Percentiles rank a stretch among this genome's conserved stretches.
phyloP scores from a whole-genome alignment of 495 filamentous ascomycete species.

The Penicillium dipodomyicola region DNA sequence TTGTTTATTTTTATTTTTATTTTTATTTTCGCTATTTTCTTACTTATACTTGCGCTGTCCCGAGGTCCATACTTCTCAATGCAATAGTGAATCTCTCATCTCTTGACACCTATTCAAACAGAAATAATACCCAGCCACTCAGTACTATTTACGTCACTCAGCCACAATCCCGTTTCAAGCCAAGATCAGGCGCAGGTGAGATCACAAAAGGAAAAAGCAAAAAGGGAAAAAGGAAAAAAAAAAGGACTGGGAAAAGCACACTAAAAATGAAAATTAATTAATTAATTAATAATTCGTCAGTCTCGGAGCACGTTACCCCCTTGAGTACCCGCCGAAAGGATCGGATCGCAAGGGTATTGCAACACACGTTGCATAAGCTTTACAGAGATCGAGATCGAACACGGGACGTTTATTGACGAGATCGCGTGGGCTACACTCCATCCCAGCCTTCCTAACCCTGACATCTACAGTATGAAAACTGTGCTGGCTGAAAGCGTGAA shows the following conservation, averaged over 20 bases:
- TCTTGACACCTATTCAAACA: too few relatives aligned
- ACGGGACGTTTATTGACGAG: conserved; percentile 24
- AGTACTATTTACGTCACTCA: conserved; percentile 4
- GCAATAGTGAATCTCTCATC: too few relatives aligned
- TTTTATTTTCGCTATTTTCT: too few relatives aligned
- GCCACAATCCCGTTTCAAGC: conserved; percentile 4
- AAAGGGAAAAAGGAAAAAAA: too few relatives aligned
- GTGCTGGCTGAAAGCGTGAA: too few relatives aligned
- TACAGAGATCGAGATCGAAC: conserved; percentile 29
- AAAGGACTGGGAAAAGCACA: conserved; percentile 6
- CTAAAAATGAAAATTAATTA: background rate
- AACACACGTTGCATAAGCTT: conserved; percentile 27
- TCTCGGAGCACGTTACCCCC: conserved; percentile 15
- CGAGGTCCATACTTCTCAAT: too few relatives aligned
- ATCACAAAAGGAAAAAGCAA: conserved; percentile 9
- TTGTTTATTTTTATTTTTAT: background rate
- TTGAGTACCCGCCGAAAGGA: conserved; percentile 16
- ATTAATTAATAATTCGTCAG: conserved; percentile 1
- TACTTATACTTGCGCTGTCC: too few relatives aligned
- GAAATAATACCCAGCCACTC: background rate
- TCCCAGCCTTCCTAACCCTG: background rate
- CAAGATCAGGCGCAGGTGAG: conserved; percentile 11
- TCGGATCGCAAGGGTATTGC: conserved; percentile 16
- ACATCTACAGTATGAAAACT: background rate
- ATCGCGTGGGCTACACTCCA: conserved; percentile 15